Conservation (phyloP, 805 yeast genomes). For the Ogataea henricii region DNA sequence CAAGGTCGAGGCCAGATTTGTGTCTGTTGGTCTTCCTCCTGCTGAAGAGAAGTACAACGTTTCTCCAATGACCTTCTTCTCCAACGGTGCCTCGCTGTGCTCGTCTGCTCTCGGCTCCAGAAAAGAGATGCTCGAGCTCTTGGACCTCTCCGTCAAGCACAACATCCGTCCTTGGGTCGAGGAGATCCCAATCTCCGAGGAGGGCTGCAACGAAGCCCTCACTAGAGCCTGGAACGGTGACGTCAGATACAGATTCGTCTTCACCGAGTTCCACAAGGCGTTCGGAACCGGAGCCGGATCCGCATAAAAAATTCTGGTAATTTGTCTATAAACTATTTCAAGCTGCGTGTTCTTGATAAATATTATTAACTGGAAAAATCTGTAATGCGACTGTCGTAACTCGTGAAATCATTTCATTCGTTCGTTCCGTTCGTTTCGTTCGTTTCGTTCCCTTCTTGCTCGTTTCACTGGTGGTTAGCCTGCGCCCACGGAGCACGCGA, state of each 20-base stretch:
- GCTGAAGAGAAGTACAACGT: conserved; percentile 43
- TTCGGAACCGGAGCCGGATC: conserved; percentile 37
- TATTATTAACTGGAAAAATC: too few species aligned
- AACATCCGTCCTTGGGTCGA: conserved; percentile 53
- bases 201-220: conserved; percentile 44
- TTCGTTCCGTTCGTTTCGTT: too few species aligned
- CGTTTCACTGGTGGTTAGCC: not conserved
- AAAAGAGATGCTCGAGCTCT: conserved; percentile 47
- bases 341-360: too few species aligned
- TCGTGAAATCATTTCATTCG: too few species aligned
- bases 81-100: conserved; percentile 46
- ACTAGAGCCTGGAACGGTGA: conserved; percentile 49
- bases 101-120: conserved; percentile 51
- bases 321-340: too few species aligned
- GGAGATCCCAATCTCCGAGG: conserved; percentile 48
- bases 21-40: conserved; percentile 51
- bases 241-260: conserved; percentile 53
- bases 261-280: conserved; percentile 49
- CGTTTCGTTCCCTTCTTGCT: too few species aligned
- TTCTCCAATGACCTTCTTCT: conserved; percentile 53
- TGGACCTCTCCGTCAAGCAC: conserved; percentile 47
- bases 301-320: too few species aligned
- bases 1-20: conserved; percentile 42
- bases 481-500: not conserved
- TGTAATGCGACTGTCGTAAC: too few species aligned